Base-by-base conservation (phyloP, 805 yeast species). In the Tetrapisispora nanseiensis region DNA sequence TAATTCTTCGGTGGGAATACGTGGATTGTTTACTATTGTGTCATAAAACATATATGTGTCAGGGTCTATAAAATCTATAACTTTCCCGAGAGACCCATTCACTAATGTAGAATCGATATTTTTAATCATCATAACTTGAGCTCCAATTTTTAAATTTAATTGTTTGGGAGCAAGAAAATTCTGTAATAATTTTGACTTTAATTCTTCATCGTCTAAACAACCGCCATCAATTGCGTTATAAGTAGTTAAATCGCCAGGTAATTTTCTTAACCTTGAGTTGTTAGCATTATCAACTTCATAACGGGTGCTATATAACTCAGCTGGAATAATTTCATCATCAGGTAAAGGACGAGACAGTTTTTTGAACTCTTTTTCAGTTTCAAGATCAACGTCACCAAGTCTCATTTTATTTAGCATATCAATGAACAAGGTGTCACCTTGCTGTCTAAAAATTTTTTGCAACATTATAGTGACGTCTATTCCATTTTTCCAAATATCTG, bases 101-200 rank as follows among this genome's bases (percentile, higher is more conserved):
- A 83, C 92, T 37, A 84, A 65, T 0, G 77, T 70, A 23, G 75
- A 80, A 55, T 82, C 90, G 43, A 79, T 70, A 54, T 84, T 84
- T 55, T 83, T 83, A 37, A 83, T 70, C 70, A 83, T 76, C 90
- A 84, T 83, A 1, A 84, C 94, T 61, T 83, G 92, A 0, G 90
- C 86, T 35, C 82, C 82, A 42, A 71, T 71, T 53, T 82, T 84
- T 51, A 84, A 62, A 6, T 66, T 66, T 12, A 84, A 56, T 29
- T 61, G 63, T 29, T 68, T 65, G 2, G 86, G 84, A 1, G 87
- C 83, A 52, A 83, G 59, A 48, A 82, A 78, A 50, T 77, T 75
- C 19, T 70, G 66, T 11, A 80, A 58, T 20, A 80, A 52, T 40
- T 62, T 67, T 38, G 67, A 67, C 36, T 73, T 65, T 20, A 66